Percentiles rank a stretch among this genome's conserved stretches.
phyloP scores from a whole-genome alignment of 169 alveolate genomes.

The Plasmodium cynomolgi region DNA sequence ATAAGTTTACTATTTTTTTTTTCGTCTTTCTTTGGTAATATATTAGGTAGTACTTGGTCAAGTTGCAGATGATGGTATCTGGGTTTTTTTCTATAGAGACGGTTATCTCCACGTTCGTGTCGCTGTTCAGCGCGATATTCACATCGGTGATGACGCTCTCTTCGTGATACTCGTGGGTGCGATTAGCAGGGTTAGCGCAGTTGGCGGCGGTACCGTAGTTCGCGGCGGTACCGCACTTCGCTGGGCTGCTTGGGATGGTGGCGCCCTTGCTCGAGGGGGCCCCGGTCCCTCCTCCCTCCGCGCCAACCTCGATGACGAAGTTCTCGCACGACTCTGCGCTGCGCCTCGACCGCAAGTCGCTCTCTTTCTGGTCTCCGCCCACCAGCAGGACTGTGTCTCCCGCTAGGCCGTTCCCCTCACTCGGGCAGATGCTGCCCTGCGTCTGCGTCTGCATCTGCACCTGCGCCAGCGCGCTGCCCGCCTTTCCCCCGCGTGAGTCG shows the following conservation, averaged over 20 bases:
- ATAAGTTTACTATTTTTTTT: slow-evolving; percentile 32
- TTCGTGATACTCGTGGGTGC: slow-evolving; percentile 7
- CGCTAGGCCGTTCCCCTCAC: not conserved
- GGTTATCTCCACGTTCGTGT: slow-evolving; percentile 51
- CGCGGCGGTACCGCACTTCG: not conserved
- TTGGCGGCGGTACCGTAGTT: not conserved
- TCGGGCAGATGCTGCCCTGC: not conserved
- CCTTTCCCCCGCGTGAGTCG: not conserved
- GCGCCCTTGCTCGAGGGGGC: not conserved
- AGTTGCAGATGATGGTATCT: slow-evolving; percentile 39
- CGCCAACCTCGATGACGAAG: slow-evolving; percentile 20
- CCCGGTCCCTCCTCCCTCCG: not conserved
- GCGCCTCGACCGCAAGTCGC: not conserved
- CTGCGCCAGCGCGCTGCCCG: not conserved
- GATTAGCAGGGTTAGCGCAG: no score
- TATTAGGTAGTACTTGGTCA: slow-evolving; percentile 38
- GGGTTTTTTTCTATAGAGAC: slow-evolving; percentile 51
- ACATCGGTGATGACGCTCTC: slow-evolving; percentile 49
- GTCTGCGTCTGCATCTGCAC: not conserved
- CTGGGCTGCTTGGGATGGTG: not conserved
- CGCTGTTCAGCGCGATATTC: slow-evolving; percentile 25
- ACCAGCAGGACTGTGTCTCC: slow-evolving; percentile 1
- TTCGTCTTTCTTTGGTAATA: slow-evolving; percentile 59
- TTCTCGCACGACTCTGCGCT: not conserved
- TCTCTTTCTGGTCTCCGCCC: not conserved